Conservation (phyloP, 257 asterid species). For the Datura wrightii region DNA sequence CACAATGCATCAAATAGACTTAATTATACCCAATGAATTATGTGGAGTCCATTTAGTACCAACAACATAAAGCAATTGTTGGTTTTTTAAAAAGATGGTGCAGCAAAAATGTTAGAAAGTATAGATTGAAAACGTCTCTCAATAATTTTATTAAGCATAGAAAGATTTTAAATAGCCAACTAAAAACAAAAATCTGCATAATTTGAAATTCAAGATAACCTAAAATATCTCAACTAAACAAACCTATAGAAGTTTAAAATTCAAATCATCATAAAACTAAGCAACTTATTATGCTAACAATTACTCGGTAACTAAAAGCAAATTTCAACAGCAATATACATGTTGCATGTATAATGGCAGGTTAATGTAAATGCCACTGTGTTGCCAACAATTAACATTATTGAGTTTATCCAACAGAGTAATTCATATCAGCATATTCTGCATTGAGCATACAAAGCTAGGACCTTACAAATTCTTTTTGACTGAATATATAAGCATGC, state of each 20-base stretch:
- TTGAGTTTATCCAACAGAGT: background rate
- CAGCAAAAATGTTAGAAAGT: too few species aligned
- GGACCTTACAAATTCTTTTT: background rate
- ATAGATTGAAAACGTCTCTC: too few species aligned
- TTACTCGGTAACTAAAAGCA: too few species aligned
- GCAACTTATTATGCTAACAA: too few species aligned
- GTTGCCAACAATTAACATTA: background rate
- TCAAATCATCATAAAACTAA: too few species aligned
- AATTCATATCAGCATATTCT: background rate
- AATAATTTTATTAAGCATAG: too few species aligned
- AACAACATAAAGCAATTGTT: background rate
- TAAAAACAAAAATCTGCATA: too few species aligned
- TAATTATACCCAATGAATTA: background rate
- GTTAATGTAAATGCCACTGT: background rate
- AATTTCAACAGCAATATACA: background rate
- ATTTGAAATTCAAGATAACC: too few species aligned
- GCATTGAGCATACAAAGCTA: background rate
- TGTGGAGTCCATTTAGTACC: background rate
- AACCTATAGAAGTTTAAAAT: too few species aligned
- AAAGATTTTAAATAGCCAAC: too few species aligned
- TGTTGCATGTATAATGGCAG: background rate
- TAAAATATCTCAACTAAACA: too few species aligned
- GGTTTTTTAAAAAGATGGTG: too few species aligned
- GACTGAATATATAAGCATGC: background rate
- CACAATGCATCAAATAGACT: background rate